phyloP scores from a whole-genome alignment of 2,329 filamentous ascomycete genomes.

The Fusarium luffae region DNA sequence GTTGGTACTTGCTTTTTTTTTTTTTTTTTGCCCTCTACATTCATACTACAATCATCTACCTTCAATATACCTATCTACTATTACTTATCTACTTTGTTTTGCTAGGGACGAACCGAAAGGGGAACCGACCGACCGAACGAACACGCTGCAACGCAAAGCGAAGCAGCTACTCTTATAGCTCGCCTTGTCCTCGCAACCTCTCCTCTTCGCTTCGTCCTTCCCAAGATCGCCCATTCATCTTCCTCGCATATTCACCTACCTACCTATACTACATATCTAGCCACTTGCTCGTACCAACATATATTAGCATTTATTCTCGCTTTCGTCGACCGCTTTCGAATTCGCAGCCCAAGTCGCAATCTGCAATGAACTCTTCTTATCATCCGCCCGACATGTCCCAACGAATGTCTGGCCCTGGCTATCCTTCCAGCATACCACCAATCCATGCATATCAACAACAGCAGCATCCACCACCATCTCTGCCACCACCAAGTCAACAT shows the following conservation, averaged over 20 bases:
- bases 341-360: background rate
- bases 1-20: slow-evolving; percentile 1
- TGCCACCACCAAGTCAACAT: slow-evolving; percentile 37
- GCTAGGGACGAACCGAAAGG: slow-evolving; percentile 6
- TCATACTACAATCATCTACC: background rate
- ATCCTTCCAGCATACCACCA: slow-evolving; percentile 37
- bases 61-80: background rate
- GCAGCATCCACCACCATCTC: slow-evolving; percentile 33
- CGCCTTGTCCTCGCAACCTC: slow-evolving; percentile 17
- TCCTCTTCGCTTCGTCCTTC: slow-evolving; percentile 15
- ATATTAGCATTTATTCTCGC: slow-evolving; percentile 4
- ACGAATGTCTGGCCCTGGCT: slow-evolving; percentile 45
- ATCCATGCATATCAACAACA: slow-evolving; percentile 38
- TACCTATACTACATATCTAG: background rate
- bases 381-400: slow-evolving; percentile 49
- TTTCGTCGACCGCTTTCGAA: background rate
- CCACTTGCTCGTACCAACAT: background rate
- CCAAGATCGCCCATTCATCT: slow-evolving; percentile 2
- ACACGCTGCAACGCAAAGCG: slow-evolving; percentile 11
- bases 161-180: slow-evolving; percentile 31
- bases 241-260: slow-evolving; percentile 1
- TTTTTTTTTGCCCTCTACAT: slow-evolving; percentile 2
- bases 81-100: slow-evolving; percentile 6
- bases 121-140: background rate
- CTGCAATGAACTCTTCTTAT: slow-evolving; percentile 49